phyloP scores from a whole-genome alignment of 345 rosid genomes.

The Pistacia vera region DNA sequence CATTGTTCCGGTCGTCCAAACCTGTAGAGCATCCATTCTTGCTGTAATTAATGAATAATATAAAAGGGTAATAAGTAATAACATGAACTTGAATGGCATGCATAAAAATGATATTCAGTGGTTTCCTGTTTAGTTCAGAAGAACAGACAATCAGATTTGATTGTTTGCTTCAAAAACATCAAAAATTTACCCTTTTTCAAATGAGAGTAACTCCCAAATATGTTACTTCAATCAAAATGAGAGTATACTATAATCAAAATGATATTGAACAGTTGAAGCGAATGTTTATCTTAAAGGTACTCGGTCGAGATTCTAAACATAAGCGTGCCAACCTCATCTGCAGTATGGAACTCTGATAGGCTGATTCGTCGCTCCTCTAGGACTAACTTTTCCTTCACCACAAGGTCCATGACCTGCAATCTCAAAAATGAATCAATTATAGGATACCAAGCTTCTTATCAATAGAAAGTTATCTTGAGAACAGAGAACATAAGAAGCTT shows the following conservation, averaged over 20 bases:
- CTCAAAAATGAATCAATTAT: not conserved
- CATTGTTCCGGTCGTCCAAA: constrained; percentile 93
- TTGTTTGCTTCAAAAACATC: too few species aligned
- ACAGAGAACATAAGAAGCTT: not conserved
- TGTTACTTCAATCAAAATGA: too few species aligned
- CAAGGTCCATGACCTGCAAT: constrained; percentile 81
- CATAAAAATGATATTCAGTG: not conserved
- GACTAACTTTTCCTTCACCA: constrained; percentile 59
- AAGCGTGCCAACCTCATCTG: constrained; percentile 67
- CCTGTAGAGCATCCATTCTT: constrained; percentile 41
- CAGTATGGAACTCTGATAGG: constrained; percentile 84
- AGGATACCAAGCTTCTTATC: not conserved
- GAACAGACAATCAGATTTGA: not conserved
- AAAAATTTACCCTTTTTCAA: too few species aligned
- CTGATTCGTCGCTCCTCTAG: constrained; percentile 75
- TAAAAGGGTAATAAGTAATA: not conserved
- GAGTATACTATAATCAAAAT: too few species aligned
- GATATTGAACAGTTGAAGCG: too few species aligned
- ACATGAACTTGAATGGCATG: not conserved
- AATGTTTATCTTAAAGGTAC: too few species aligned
- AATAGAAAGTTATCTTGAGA: not conserved
- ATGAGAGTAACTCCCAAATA: too few species aligned
- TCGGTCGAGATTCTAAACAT: not conserved
- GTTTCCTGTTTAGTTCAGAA: not conserved
- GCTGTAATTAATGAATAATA: not conserved